Evolutionary conservation across 345 rosid genomes (phyloP).

Genomic region (Noccaea bulbosa): DNA sequence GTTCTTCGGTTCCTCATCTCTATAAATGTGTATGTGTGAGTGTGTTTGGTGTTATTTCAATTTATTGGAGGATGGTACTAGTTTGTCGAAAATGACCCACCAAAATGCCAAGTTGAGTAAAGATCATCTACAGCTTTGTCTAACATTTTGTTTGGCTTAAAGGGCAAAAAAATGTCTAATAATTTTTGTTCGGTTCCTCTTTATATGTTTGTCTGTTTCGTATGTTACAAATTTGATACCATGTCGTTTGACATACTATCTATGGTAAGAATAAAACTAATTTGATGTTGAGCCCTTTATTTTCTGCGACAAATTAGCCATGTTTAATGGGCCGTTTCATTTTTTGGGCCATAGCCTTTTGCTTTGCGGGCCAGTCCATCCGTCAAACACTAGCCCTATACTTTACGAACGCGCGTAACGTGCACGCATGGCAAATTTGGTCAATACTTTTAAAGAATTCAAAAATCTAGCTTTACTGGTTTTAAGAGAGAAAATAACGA

Average conservation of each 20-base stretch:
- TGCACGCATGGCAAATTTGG: neutral
- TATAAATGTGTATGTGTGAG: neutral
- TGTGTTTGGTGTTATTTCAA: slow-evolving; percentile 31
- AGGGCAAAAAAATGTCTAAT: neutral
- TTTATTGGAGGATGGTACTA: slow-evolving; percentile 16
- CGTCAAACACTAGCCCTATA: neutral
- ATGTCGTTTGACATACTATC: neutral
- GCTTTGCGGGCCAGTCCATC: slow-evolving; percentile 2
- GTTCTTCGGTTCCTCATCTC: too few species aligned
- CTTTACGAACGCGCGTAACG: slow-evolving; percentile 19
- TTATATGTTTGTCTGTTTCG: neutral
- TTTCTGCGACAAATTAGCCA: neutral
- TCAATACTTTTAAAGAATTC: neutral
- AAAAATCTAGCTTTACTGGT: neutral
- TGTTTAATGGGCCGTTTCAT: slow-evolving; percentile 12
- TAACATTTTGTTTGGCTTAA: too few species aligned
- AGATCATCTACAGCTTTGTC: neutral
- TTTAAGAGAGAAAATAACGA: neutral
- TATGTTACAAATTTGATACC: neutral
- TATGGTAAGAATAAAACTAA: neutral
- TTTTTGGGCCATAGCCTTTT: slow-evolving; percentile 15
- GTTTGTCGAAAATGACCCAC: slow-evolving; percentile 22
- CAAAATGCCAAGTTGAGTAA: slow-evolving; percentile 28
- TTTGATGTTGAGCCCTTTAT: neutral
- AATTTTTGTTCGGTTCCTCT: neutral